Conservation (phyloP, 2,329 filamentous ascomycete genomes). For the Fusarium tjaetaba region DNA sequence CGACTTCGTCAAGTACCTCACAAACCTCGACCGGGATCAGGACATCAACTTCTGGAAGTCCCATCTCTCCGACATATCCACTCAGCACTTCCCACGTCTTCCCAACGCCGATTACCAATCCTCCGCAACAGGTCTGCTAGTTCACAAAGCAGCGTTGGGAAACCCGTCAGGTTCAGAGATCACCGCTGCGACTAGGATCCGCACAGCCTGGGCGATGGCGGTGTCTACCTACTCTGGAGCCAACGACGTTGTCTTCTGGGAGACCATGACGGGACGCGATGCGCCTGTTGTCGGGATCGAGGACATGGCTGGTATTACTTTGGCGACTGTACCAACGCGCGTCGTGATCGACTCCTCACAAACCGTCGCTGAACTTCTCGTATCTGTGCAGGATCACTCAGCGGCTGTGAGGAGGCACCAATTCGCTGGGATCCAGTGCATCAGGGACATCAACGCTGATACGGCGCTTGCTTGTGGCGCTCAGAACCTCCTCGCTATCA, state of each 20-base stretch:
- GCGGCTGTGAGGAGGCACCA: constrained; percentile 23
- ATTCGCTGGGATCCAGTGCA: constrained; percentile 28
- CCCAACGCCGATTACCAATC: constrained; percentile 25
- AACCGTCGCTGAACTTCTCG: constrained; percentile 8
- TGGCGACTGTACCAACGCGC: constrained; percentile 36
- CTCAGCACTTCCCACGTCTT: constrained; percentile 38
- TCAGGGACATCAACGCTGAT: constrained; percentile 29
- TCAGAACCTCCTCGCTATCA: constrained; percentile 38
- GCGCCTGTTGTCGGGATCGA: constrained; percentile 32
- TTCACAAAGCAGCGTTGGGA: constrained; percentile 7
- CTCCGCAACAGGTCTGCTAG: constrained; percentile 23
- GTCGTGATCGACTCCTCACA: neutral
- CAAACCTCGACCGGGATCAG: neutral
- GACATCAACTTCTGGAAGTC: constrained; percentile 31
- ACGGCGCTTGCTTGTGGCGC: constrained; percentile 28
- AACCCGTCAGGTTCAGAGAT: constrained; percentile 17
- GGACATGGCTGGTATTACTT: constrained; percentile 28
- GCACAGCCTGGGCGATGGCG: constrained; percentile 38
- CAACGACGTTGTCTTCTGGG: constrained; percentile 38
- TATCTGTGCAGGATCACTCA: constrained; percentile 17
- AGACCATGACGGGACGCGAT: constrained; percentile 38
- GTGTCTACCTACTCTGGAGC: constrained; percentile 29
- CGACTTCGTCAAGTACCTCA: constrained; percentile 26
- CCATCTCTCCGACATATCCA: constrained; percentile 10
- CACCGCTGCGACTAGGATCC: constrained; percentile 31